Percentiles rank a stretch among this genome's conserved stretches.
phyloP scores from a whole-genome alignment of 495 filamentous ascomycete species.

The Aspergillus sclerotioniger region DNA sequence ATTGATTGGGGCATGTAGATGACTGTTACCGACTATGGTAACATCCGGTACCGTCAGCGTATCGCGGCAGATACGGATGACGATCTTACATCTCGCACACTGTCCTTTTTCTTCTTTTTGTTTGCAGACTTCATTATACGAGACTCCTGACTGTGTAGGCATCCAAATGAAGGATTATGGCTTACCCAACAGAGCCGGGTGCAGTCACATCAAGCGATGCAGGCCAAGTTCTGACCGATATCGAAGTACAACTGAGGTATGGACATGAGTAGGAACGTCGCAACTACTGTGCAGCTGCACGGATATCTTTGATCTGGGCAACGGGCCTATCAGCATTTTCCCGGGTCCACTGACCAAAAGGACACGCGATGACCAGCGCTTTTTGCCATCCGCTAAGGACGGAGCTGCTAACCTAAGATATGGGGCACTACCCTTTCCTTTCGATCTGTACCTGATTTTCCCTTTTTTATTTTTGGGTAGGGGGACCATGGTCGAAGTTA shows the following conservation, averaged over 20 bases:
- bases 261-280: neutral
- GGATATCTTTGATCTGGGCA: slow-evolving; percentile 17
- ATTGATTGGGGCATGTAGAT: slow-evolving; percentile 11
- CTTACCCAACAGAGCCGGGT: neutral
- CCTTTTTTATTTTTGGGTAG: slow-evolving; percentile 5
- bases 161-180: neutral
- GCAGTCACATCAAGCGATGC: neutral
- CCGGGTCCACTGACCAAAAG: slow-evolving; percentile 21
- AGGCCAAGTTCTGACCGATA: too few species aligned
- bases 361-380: slow-evolving; percentile 22
- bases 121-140: neutral
- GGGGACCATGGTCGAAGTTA: neutral
- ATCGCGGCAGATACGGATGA: neutral
- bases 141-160: neutral
- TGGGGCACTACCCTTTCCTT: neutral
- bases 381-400: slow-evolving; percentile 9
- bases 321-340: slow-evolving; percentile 16
- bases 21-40: slow-evolving; percentile 13
- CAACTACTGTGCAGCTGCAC: slow-evolving; percentile 13
- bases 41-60: neutral
- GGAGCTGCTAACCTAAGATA: slow-evolving; percentile 8
- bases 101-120: slow-evolving; percentile 4
- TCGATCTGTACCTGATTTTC: slow-evolving; percentile 11
- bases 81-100: neutral
- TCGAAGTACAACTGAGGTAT: neutral